Base-by-base conservation (phyloP, 768 basidiomycete genomes). In the Saitozyma podzolica region DNA sequence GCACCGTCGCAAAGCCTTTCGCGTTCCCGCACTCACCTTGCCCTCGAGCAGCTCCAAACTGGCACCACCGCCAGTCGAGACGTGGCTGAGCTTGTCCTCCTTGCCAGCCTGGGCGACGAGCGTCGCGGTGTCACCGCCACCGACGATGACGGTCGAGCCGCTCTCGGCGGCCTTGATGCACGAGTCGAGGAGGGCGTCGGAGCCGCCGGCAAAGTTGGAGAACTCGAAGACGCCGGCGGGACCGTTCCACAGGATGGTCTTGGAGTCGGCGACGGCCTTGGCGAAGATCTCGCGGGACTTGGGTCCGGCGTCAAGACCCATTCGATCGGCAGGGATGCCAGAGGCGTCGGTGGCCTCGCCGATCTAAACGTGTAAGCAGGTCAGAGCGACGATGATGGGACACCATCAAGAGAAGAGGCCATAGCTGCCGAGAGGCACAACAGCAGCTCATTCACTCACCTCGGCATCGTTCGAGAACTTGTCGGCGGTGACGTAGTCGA, bases 171-270 rank as follows among this genome's bases (percentile, higher is more conserved):
- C 94, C 72, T 92, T 88, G 72, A 95, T 85, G 73, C 86, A 87
- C 40, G 90, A 92, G 54, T 91, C 86, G 29, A 98, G 87, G 49
- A 96, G 86, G 10, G 87, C 80, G 75, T 86, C 85, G 6, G 94
- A 96, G 48, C 94, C 94, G 42, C 82, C 83, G 0, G 93, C 89
- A 73, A 99, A 99, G 17, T 86, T 86, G 45, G 90, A 86, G 84
- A 96, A 95, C 80, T 99, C 95, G 80, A 99, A 99, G 45, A 99
- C 95, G 70, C 95, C 95, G 42, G 94, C 89, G 48, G 96, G 95
- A 43, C 95, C 97, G 76, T 69, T 76, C 95, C 95, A 99, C 57
- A 99, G 86, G 75, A 98, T 92, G 45, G 95, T 99, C 85, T 91
- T 96, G 56, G 92, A 84, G 73, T 89, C 86, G 57, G 89, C 78